phyloP scores from a whole-genome alignment of 2,329 filamentous ascomycete species.

The Bertia moriformis region DNA sequence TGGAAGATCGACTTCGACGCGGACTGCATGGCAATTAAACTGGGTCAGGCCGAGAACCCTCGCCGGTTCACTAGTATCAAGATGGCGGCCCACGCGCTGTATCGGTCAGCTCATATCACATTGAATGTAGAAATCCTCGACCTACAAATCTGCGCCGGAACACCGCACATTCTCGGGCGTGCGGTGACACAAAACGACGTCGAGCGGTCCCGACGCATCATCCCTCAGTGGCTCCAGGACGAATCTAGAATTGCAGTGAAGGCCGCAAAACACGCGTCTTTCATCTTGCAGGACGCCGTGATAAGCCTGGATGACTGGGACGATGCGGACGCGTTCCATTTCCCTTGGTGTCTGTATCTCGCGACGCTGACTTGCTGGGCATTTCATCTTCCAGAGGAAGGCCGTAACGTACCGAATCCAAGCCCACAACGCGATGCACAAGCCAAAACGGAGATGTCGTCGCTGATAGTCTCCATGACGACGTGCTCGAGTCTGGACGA shows the following conservation, averaged over 20 bases:
- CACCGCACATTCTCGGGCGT: constrained; percentile 40
- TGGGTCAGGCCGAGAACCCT: background rate
- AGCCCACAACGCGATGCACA: constrained; percentile 4
- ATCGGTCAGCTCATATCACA: constrained; percentile 40
- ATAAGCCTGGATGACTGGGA: constrained; percentile 25
- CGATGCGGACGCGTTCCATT: constrained; percentile 36
- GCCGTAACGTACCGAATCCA: no score
- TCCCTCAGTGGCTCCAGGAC: constrained; percentile 31
- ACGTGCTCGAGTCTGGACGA: constrained; percentile 18
- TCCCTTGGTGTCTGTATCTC: constrained; percentile 47
- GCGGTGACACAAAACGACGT: constrained; percentile 34
- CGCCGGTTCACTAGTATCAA: background rate
- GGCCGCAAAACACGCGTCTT: constrained; percentile 37
- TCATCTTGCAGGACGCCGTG: constrained; percentile 32
- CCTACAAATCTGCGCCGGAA: constrained; percentile 46
- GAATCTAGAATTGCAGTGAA: constrained; percentile 17
- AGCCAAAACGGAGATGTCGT: constrained; percentile 29
- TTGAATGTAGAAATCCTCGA: constrained; percentile 44
- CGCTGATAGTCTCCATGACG: constrained; percentile 21
- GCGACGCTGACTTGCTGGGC: constrained; percentile 43
- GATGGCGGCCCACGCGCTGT: constrained; percentile 17
- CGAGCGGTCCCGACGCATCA: constrained; percentile 28
- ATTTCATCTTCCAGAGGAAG: no score
- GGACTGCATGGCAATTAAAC: constrained; percentile 24
- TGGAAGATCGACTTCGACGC: constrained; percentile 44